Evolutionary conservation across 2,329 filamentous ascomycete genomes (phyloP), one percentile per base, ranked within the genome.

Genomic region (Ceratocystis harringtonii): DNA sequence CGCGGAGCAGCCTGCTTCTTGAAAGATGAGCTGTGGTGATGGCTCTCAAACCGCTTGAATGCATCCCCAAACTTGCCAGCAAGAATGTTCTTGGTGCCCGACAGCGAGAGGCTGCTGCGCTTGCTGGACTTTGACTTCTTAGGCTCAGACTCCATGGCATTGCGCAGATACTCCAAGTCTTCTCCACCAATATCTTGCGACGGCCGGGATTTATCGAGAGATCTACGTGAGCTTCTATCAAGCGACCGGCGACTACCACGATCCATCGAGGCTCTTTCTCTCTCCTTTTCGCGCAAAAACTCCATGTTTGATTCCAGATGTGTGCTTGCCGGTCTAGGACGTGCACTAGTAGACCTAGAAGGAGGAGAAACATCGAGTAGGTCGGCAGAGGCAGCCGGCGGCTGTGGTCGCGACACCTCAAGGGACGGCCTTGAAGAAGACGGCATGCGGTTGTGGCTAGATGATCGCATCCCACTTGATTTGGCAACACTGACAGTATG

Each of bases 11-110:
- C 71, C 10, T 69, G 68, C 25, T 61, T 72, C 66, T 70, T 70
- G 68, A 57, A 69, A 71, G 71, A 43, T 2, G 44, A 41, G 10
- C 62, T 45, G 2, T 62, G 32, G 44, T 66, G 75, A 67, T 78
- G 81, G 28, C 78, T 80, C 74, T 99, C 94, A 70, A 97, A 97
- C 5, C 88, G 83, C 72, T 92, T 90, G 76, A 97, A 96, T 2
- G 92, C 92, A 71, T 96, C 92, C 0, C 92, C 90, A 73, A 97
- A 96, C 70, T 88, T 90, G 28, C 91, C 89, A 4, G 86, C 87
- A n/a, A 96, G 79, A 45, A 95, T 84, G 66, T 84, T 89, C 74
- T 94, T 95, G 30, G 88, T 88, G 48, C 84, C 85, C 5, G 87
- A 84, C 19, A 90, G 75, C 65, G 88, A 80, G 1, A 95, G 75